phyloP scores from a whole-genome alignment of 257 asterid species.

The Asclepias syriaca region DNA sequence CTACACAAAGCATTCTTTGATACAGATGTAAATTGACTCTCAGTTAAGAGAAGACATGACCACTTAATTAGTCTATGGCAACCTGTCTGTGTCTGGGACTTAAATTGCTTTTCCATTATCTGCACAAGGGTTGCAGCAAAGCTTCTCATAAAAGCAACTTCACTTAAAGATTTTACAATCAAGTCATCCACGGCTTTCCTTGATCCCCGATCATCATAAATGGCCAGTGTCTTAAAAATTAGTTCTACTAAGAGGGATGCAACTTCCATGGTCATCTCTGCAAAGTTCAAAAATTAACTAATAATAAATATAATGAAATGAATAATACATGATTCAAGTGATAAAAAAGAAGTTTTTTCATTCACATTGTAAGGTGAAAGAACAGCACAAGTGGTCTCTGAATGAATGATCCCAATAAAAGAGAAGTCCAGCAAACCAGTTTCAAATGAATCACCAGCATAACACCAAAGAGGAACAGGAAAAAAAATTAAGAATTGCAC shows the following conservation, averaged over 20 bases:
- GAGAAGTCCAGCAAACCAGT: neutral
- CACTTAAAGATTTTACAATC: conserved; percentile 53
- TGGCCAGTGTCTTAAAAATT: conserved; percentile 58
- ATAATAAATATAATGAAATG: neutral
- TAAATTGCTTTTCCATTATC: conserved; percentile 82
- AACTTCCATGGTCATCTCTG: conserved; percentile 59
- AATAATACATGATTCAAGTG: neutral
- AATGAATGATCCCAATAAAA: neutral
- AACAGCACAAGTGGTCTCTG: no score
- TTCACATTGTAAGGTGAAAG: neutral
- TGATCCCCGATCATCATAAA: conserved; percentile 78
- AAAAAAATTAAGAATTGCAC: neutral
- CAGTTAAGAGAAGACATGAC: conserved; percentile 72
- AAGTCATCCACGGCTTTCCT: conserved; percentile 80
- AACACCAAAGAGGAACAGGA: neutral
- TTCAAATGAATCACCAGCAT: neutral
- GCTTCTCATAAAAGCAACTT: conserved; percentile 58
- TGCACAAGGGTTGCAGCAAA: conserved; percentile 94
- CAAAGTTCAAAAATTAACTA: conserved; percentile 31
- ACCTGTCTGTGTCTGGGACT: conserved; percentile 55
- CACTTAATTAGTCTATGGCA: conserved; percentile 77
- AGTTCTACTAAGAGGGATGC: conserved; percentile 63
- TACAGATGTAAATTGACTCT: conserved; percentile 62
- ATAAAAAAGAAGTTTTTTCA: neutral
- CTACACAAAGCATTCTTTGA: conserved; percentile 76